Evolutionary conservation across 306 rosid genomes (phyloP), one percentile per base, ranked within the genome.

Genomic region (Cicer chorassanicum): DNA sequence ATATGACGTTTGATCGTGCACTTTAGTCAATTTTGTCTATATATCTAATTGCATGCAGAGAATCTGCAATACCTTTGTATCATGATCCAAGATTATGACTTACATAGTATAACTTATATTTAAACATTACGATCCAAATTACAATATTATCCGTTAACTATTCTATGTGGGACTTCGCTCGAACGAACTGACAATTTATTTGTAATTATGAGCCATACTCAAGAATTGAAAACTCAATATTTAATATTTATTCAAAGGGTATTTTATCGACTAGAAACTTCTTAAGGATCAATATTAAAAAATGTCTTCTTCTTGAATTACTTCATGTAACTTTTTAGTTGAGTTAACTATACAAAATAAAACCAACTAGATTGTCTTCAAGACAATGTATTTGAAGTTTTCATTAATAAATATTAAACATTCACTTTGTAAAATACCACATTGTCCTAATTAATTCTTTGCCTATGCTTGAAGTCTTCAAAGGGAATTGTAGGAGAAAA

Each of bases 381-480:
- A 24, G 59, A 46, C 46, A 40, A 68, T 14, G 50, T 80, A 62
- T 74, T 60, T 42, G 49, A 60, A 75, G 15, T 41, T 34, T 41
- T 68, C 8, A 66, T 65, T 39, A 40, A 45, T 11, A 66, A 68
- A 69, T 48, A 68, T 49, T 73, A 73, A 66, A 45, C 41, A 8
- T 59, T 40, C 56, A 59, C 60, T 57, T 46, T 24, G 13, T 40
- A 50, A 16, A 68, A 68, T 14, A 74, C 13, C 12, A 34, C 53
- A 59, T 21, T 80, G 21, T 21, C 54, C 39, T 43, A 80, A 67
- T 29, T 68, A 70, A 60, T 74, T 68, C 66, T 68, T 69, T 69
- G 77, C 69, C 54, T 4, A 43, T 68, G 9, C 76, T 68, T 68
- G 38, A 69, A 51, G 73, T 69, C 45, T 43, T 53, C 55, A 42